Evolutionary conservation across 179 eudicot genomes (phyloP).

Genomic region (Vitellaria paradoxa): DNA sequence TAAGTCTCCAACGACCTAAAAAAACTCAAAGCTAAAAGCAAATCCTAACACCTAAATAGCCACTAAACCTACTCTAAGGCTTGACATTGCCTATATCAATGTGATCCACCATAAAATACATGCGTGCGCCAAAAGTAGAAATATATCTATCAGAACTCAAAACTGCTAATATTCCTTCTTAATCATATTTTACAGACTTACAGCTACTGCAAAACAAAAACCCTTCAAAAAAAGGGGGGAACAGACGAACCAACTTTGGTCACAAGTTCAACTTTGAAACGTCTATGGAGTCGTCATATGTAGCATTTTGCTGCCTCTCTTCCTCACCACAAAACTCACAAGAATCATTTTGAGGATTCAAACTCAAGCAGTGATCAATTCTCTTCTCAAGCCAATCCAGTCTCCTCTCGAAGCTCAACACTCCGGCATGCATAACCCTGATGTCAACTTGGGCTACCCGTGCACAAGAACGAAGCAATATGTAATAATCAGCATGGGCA

Average conservation of each 20-base stretch:
- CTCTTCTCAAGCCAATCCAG: constrained; percentile 70
- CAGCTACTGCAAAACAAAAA: background rate
- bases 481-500: constrained; percentile 88
- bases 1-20: too few species aligned
- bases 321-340: constrained; percentile 8
- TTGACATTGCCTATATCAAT: too few species aligned
- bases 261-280: constrained; percentile 27
- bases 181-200: background rate
- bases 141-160: background rate
- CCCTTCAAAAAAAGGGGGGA: background rate
- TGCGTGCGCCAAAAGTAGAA: background rate
- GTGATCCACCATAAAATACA: too few species aligned
- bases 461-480: constrained; percentile 78
- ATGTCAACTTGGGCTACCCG: constrained; percentile 63
- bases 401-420: constrained; percentile 67
- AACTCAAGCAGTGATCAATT: constrained; percentile 41
- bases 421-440: constrained; percentile 68
- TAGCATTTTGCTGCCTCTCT: constrained; percentile 8
- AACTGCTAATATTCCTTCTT: background rate
- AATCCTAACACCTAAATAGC: too few species aligned
- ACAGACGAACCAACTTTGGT: constrained; percentile 8
- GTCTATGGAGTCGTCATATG: constrained; percentile 18
- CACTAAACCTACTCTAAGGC: too few species aligned
- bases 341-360: constrained; percentile 17
- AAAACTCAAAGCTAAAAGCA: too few species aligned